These are phyloP conservation scores for Penicillium waksmanii DNA, from an alignment of 495 filamentous ascomycete species.

Conservation along the genomic window DNA sequence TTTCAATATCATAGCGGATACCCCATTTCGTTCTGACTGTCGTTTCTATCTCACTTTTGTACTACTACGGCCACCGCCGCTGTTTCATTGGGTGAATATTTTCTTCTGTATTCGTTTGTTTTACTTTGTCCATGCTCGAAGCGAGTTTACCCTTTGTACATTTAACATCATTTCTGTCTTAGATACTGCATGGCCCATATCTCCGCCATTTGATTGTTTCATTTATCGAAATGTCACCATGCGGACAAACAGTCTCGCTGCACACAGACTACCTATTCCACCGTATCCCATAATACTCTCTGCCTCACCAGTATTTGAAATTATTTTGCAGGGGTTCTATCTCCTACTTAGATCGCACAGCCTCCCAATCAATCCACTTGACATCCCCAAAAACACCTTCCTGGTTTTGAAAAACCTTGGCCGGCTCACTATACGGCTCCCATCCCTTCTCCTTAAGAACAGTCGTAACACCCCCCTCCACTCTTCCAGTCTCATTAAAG, in stretches of 20 bases:
- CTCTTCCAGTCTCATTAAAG: constrained; percentile 53
- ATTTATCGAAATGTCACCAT: no score
- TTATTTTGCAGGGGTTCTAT: no score
- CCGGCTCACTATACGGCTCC: constrained; percentile 47
- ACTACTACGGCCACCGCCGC: background rate
- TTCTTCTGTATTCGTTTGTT: background rate
- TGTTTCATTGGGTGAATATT: no score
- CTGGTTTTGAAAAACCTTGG: constrained; percentile 56
- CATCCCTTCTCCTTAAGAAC: constrained; percentile 45
- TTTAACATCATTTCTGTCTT: background rate
- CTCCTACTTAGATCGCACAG: constrained; percentile 15
- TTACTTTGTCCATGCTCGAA: background rate
- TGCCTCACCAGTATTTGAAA: no score
- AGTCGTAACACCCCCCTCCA: constrained; percentile 43
- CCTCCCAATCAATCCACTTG: constrained; percentile 56
- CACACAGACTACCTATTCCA: background rate
- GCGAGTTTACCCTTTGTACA: background rate
- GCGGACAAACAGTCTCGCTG: no score
- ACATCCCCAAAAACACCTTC: constrained; percentile 52
- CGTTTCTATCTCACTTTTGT: background rate
- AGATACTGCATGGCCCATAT: background rate
- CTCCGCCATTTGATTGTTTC: background rate
- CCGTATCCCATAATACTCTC: no score
- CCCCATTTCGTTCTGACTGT: background rate
- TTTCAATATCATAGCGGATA: background rate